Evolutionary conservation across 805 yeast species (phyloP), one percentile per base, ranked within the genome.

Genomic region (Maudiozyma serrabonitensis): DNA sequence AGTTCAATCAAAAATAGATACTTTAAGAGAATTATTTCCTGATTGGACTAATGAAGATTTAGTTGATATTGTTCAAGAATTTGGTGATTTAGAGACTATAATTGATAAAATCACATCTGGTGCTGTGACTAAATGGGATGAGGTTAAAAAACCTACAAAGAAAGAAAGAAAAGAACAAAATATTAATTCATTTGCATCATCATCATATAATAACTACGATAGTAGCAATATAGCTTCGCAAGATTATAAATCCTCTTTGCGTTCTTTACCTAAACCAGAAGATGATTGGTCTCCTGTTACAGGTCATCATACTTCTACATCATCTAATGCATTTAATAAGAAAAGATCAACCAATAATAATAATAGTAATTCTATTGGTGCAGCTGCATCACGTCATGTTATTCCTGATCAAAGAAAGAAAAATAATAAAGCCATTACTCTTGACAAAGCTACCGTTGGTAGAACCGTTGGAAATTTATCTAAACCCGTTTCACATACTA

Each of bases 31-130:
- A 69, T 75, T 93, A 73, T 90, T 91, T 72, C 95, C 96, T 43
- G 95, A 87, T 64, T 91, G 99, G 99, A 78, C 85, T 44, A 73
- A 76, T 49, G 95, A 86, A 28, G 99, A 91, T 64, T 79, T 91
- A 63, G 69, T 74, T 44, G 78, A 82, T 48, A 80, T 87, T 50
- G 80, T 90, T 58, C 73, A 74, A 49, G 98, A 91, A 68, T 78
- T 83, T 53, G 74, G 81, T 55, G 89, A 84, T 63, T 73, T 88
- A 56, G 93, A 84, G 62, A 75, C 78, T 41, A 87, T 93, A 56
- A 83, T 87, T 54, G 89, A 84, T 62, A 82, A 88, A 67, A 90
- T 91, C 69, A 82, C 93, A 50, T 85, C 87, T 54, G 95, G 95
- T 56, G 86, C 85, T 62, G 95, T 87, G 35, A 76, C 84, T 56